Evolutionary conservation across 2,329 filamentous ascomycete species (phyloP).

Genomic region (Talaromyces islandicus): DNA sequence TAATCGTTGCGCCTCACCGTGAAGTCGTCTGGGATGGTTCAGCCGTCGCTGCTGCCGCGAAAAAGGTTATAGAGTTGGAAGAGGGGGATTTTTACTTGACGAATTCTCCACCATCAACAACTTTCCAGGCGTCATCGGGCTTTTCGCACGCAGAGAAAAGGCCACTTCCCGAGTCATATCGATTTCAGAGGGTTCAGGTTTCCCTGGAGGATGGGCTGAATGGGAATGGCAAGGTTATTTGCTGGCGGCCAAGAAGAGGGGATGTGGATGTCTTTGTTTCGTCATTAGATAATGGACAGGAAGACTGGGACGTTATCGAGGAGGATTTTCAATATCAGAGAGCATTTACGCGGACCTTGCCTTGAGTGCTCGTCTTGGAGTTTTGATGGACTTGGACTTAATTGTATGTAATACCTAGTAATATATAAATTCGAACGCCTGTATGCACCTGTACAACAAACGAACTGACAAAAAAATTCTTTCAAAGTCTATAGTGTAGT

Average conservation of each 20-base stretch:
- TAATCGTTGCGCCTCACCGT: slow-evolving; percentile 6
- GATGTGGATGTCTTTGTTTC: neutral
- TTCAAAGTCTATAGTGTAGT: slow-evolving; percentile 6
- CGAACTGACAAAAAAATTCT: neutral
- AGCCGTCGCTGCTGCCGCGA: slow-evolving; percentile 5
- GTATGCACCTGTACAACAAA: neutral
- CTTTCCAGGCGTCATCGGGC: neutral
- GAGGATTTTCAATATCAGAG: neutral
- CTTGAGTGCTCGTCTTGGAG: neutral
- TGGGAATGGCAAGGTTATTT: neutral
- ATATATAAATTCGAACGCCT: neutral
- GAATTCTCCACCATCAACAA: neutral
- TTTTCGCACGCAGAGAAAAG: neutral
- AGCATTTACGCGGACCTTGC: neutral
- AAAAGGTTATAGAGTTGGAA: slow-evolving; percentile 4
- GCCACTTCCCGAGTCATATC: neutral
- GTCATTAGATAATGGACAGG: neutral
- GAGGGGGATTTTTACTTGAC: neutral
- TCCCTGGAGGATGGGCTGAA: slow-evolving; percentile 6
- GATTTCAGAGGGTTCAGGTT: slow-evolving; percentile 3
- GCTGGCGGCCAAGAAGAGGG: neutral
- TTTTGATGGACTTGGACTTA: neutral
- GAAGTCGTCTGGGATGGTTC: slow-evolving; percentile 9
- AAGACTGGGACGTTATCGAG: slow-evolving; percentile 3
- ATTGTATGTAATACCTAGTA: neutral